Evolutionary conservation across 352 stramenopile genomes (phyloP).

Genomic region (Phytophthora sp.): DNA sequence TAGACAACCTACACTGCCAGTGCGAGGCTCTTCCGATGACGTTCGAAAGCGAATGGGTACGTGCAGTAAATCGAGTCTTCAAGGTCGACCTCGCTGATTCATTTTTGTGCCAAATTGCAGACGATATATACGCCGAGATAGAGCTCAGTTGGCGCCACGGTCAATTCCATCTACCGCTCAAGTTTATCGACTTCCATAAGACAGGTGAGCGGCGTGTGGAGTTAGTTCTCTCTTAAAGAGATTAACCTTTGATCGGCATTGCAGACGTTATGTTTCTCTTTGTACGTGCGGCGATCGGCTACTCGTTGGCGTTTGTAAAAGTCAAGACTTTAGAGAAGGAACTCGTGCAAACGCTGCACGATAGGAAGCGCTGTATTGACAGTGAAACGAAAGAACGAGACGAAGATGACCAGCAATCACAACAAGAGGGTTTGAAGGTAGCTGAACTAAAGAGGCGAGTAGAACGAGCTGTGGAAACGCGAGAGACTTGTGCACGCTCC

Average conservation of each 20-base stretch:
- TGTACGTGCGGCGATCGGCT: conserved; percentile 67
- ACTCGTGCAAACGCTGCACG: conserved; percentile 36
- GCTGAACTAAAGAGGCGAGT: conserved; percentile 36
- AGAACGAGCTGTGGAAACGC: conserved; percentile 35
- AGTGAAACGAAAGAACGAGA: conserved; percentile 27
- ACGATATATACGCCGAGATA: conserved; percentile 79
- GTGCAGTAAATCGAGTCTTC: not conserved
- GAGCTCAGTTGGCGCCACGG: conserved; percentile 53
- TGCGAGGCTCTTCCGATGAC: conserved; percentile 41
- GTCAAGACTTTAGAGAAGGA: conserved; percentile 60
- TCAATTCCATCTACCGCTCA: conserved; percentile 60
- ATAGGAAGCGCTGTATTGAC: conserved; percentile 28
- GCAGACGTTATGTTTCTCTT: conserved; percentile 84
- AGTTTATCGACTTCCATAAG: conserved; percentile 75
- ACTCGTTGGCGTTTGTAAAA: conserved; percentile 67
- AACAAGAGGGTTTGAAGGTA: conserved; percentile 22
- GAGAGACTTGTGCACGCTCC: conserved; percentile 37
- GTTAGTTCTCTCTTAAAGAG: too few relatives aligned
- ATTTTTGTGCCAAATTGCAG: conserved; percentile 19
- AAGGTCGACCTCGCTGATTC: not conserved
- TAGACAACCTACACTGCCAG: conserved; percentile 16
- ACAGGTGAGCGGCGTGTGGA: conserved; percentile 32
- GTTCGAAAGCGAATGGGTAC: conserved; percentile 56
- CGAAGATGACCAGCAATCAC: conserved; percentile 34
- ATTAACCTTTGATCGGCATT: too few relatives aligned